phyloP scores from a whole-genome alignment of 2,329 filamentous ascomycete species.

The Aureobasidium pullulans region DNA sequence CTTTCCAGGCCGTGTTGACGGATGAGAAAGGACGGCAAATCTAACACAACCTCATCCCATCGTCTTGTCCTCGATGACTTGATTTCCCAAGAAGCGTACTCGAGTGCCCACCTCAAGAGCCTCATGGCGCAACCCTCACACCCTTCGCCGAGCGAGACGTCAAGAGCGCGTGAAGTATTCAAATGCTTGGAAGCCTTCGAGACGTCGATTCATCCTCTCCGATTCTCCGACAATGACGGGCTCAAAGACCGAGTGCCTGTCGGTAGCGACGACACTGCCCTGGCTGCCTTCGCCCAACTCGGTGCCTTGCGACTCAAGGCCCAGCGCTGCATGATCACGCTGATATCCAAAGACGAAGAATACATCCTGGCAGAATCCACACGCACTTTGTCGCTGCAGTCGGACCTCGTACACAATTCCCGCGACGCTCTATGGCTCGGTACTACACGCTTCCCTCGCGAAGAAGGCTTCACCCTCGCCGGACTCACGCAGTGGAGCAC shows the following conservation, averaged over 20 bases:
- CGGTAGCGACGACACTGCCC: slow-evolving; percentile 32
- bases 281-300: slow-evolving; percentile 44
- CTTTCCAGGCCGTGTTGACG: neutral
- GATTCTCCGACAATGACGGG: slow-evolving; percentile 9
- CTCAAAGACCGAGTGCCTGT: slow-evolving; percentile 10
- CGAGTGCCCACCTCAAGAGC: neutral
- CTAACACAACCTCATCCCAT: neutral
- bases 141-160: neutral
- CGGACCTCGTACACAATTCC: slow-evolving; percentile 23
- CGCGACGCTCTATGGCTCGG: slow-evolving; percentile 32
- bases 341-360: slow-evolving; percentile 41
- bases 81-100: neutral
- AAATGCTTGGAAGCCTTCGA: slow-evolving; percentile 2
- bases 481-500: slow-evolving; percentile 17
- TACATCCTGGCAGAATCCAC: slow-evolving; percentile 49
- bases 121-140: neutral
- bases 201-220: neutral
- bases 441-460: slow-evolving; percentile 25
- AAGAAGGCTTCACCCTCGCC: slow-evolving; percentile 31
- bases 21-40: neutral
- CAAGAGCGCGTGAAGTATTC: slow-evolving; percentile 2
- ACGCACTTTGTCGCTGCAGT: slow-evolving; percentile 35
- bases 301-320: slow-evolving; percentile 42
- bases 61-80: neutral
- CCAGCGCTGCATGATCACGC: slow-evolving; percentile 43